Evolutionary conservation across 257 asterid species (phyloP).

Genomic region (Thymus quinquecostatus): DNA sequence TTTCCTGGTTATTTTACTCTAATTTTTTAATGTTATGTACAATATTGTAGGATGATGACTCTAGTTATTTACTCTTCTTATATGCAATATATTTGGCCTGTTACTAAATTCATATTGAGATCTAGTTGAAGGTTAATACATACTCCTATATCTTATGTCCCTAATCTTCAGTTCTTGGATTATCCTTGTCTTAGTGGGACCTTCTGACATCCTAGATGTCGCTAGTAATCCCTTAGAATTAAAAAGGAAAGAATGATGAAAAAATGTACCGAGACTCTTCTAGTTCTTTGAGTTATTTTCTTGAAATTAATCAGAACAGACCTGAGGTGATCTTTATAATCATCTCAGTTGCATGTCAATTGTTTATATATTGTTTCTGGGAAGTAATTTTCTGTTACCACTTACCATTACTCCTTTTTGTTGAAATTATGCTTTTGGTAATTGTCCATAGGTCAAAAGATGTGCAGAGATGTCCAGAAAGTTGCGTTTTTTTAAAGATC

Average conservation of each 20-base stretch:
- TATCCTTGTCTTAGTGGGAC: slow-evolving; percentile 6
- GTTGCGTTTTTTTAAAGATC: slow-evolving; percentile 84
- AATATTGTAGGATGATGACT: slow-evolving; percentile 3
- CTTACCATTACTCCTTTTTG: slow-evolving; percentile 20
- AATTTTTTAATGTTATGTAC: slow-evolving; percentile 9
- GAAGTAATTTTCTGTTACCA: slow-evolving; percentile 27
- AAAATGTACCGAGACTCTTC: neutral
- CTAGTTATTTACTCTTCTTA: neutral
- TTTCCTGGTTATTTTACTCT: slow-evolving; percentile 3
- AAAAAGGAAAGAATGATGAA: neutral
- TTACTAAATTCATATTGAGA: slow-evolving; percentile 8
- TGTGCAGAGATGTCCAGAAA: slow-evolving; percentile 95
- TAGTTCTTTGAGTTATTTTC: slow-evolving; percentile 9
- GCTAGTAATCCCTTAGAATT: neutral
- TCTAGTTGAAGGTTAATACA: slow-evolving; percentile 7
- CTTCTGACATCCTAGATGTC: slow-evolving; percentile 1
- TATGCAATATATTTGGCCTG: slow-evolving; percentile 1
- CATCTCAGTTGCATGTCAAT: slow-evolving; percentile 3
- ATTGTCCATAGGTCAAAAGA: slow-evolving; percentile 71
- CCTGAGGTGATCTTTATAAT: neutral
- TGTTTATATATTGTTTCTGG: slow-evolving; percentile 15
- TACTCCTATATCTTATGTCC: slow-evolving; percentile 9
- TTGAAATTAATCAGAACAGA: slow-evolving; percentile 11
- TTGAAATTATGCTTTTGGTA: slow-evolving; percentile 13
- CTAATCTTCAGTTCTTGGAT: slow-evolving; percentile 2